A percentile compares a stretch with the other conserved stretches of the same genome.
phyloP scores from a whole-genome alignment of 371 early-diverging fungal species.

The Fennellomyces sp. region DNA sequence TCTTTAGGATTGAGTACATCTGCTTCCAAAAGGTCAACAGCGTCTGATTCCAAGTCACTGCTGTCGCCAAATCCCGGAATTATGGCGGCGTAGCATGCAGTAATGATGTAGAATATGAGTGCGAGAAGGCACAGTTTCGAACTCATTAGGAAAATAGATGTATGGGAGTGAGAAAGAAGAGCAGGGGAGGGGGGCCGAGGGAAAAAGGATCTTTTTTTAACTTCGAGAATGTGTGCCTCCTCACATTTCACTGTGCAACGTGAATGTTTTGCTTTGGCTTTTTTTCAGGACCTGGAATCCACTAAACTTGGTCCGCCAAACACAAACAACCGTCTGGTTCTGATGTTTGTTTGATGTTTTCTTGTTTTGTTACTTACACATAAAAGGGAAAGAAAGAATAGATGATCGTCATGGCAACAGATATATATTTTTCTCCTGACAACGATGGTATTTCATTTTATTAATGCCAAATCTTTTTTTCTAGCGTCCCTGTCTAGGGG shows the following conservation, averaged over 20 bases:
- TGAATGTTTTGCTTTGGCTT: no score
- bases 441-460: no score
- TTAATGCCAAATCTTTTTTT: no score
- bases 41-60: not conserved
- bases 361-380: no score
- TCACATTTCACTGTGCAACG: not conserved
- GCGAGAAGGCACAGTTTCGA: not conserved
- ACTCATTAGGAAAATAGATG: not conserved
- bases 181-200: not conserved
- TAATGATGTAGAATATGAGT: not conserved
- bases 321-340: not conserved
- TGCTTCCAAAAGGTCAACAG: conserved; percentile 1
- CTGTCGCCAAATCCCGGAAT: not conserved
- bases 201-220: conserved; percentile 3
- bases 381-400: no score
- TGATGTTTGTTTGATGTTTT: no score
- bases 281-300: no score
- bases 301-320: not conserved
- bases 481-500: no score
- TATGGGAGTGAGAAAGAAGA: not conserved
- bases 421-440: no score
- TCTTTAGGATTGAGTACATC: not conserved
- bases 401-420: no score
- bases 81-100: not conserved
- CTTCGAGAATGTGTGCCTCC: not conserved